Conservation (phyloP, 176 grass and related monocot species). For the Zizania latifolia region DNA sequence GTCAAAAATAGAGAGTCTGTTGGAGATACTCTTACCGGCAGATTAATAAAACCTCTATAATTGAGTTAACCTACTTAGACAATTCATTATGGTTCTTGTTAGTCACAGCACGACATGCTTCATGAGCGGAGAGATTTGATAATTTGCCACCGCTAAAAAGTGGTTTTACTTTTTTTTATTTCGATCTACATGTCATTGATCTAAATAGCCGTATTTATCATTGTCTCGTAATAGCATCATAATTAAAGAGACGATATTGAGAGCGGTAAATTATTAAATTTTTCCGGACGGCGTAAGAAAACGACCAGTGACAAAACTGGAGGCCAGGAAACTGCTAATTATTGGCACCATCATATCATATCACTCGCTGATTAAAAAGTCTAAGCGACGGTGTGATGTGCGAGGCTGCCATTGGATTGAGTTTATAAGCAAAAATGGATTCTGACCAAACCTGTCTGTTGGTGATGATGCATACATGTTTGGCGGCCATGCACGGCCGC, state of each 20-base stretch:
- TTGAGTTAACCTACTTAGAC: too few species aligned
- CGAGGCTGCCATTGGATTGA: constrained; percentile 28
- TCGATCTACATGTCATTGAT: too few species aligned
- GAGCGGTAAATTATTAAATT: too few species aligned
- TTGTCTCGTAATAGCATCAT: too few species aligned
- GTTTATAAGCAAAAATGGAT: neutral
- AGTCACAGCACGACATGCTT: neutral
- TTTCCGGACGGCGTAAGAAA: constrained; percentile 25
- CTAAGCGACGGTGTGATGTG: neutral
- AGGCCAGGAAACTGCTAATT: constrained; percentile 7
- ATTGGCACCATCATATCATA: constrained; percentile 6
- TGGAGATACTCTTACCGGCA: too few species aligned
- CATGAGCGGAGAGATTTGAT: too few species aligned
- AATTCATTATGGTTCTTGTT: neutral
- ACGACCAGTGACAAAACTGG: constrained; percentile 31
- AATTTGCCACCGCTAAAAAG: too few species aligned
- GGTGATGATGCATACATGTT: neutral
- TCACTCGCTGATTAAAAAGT: neutral
- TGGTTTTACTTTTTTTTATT: too few species aligned
- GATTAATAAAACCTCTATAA: too few species aligned
- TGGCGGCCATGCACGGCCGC: constrained; percentile 2
- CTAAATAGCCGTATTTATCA: too few species aligned
- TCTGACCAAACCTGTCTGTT: constrained; percentile 17
- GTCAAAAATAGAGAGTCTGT: too few species aligned
- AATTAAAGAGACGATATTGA: too few species aligned